Evolutionary conservation across 2,329 filamentous ascomycete species (phyloP), one percentile per base, ranked within the genome.

Genomic region (Diplodia mutila): DNA sequence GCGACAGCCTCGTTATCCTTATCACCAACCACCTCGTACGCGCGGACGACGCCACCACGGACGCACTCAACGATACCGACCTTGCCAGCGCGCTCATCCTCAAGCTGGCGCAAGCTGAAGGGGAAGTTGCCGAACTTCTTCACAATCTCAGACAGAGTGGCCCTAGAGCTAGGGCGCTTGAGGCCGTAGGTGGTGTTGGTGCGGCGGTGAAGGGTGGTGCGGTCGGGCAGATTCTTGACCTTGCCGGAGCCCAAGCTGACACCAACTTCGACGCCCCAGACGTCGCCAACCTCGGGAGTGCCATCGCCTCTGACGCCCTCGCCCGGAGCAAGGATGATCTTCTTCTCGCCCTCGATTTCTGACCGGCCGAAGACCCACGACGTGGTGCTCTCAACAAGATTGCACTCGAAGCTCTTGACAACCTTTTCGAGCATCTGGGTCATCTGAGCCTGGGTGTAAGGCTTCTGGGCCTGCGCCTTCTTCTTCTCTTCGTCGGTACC

Each of bases 61-160:
- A 98, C 94, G 81, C 94, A 97, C 84, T 99, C 95, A 68, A 98
- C 91, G 68, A 98, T 91, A 77, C 95, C 95, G 82, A 95, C 91
- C 91, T 98, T 91, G 69, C 93, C 95, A 72, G 94, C 90, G 77
- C 94, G 91, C 87, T 99, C 95, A 76, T 98, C 94, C 71, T 97
- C 94, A 70, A 99, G 88, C 84, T 99, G 95, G 77, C 95, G 89
- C 84, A 98, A 86, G 82, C 92, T 97, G 88, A 99, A 99, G 74
- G 95, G 95, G 87, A 99, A 99, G 70, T 89, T 93, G 72, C 94
- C 94, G 77, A 98, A 99, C 85, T 94, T 97, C 89, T 94, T 96
- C 80, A 96, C 90, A 69, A 97, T 91, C 83, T 98, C 95, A 55
- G 94, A 97, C 65, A 98, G 86, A 61, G 94, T 91, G 82, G 96